phyloP scores from a whole-genome alignment of 179 eudicot species.

The Beta corolliflora region DNA sequence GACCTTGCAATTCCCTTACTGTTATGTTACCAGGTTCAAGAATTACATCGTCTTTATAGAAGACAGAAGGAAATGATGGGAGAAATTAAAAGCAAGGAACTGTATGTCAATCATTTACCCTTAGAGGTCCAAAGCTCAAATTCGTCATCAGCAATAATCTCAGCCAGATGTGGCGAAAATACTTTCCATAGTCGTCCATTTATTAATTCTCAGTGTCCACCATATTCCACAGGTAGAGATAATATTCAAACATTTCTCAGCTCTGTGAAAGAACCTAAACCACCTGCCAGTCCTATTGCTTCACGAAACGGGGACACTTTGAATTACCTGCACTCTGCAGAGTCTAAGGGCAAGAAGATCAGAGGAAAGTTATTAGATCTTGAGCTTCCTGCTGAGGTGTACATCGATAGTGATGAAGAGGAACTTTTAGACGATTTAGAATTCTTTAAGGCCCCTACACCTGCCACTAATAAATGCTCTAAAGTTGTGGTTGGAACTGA shows the following conservation, averaged over 20 bases:
- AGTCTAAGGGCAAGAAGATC: conserved; percentile 30
- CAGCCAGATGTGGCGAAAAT: conserved; percentile 9
- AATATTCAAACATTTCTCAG: background rate
- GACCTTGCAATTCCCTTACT: background rate
- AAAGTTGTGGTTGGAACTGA: conserved; percentile 14
- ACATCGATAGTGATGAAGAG: conserved; percentile 37
- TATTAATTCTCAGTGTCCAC: background rate
- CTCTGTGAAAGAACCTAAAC: conserved; percentile 7
- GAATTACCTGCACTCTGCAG: conserved; percentile 6
- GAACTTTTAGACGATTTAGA: conserved; percentile 20
- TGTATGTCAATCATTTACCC: conserved; percentile 13
- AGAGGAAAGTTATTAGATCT: conserved; percentile 42
- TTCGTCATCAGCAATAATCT: conserved; percentile 18
- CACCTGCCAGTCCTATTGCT: conserved; percentile 5
- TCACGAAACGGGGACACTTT: conserved; percentile 1
- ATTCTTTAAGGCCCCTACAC: background rate
- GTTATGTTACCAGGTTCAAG: conserved; percentile 35
- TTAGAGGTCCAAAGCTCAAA: conserved; percentile 27
- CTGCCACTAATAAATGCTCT: conserved; percentile 11
- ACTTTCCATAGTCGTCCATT: conserved; percentile 14
- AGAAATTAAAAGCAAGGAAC: conserved; percentile 33
- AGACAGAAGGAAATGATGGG: conserved; percentile 39
- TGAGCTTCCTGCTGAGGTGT: conserved; percentile 46
- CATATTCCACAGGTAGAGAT: background rate
- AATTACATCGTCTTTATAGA: conserved; percentile 40